phyloP scores from a whole-genome alignment of 2,329 filamentous ascomycete genomes.

The Endoconidiophora laricicola region DNA sequence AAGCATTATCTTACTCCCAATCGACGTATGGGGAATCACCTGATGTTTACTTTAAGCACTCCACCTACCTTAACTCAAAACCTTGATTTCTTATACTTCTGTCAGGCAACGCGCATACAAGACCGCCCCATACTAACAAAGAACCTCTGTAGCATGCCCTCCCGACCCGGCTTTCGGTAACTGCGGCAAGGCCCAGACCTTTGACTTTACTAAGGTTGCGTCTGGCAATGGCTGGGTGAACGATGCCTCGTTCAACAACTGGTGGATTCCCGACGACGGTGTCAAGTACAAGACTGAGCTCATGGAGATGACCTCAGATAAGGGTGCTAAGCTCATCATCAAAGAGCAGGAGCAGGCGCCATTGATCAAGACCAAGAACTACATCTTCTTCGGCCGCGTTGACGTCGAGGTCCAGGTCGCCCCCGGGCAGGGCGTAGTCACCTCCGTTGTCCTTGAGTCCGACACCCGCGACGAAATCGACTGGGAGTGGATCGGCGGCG shows the following conservation, averaged over 20 bases:
- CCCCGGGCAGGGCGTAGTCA: slow-evolving; percentile 58
- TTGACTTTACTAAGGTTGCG: slow-evolving; percentile 48
- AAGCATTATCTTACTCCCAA: neutral
- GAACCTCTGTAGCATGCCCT: slow-evolving; percentile 29
- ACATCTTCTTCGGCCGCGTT: slow-evolving; percentile 72
- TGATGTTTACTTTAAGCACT: neutral
- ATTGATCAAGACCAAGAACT: slow-evolving; percentile 53
- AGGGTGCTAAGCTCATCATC: slow-evolving; percentile 34
- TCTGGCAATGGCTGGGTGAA: slow-evolving; percentile 24
- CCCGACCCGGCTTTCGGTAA: slow-evolving; percentile 45
- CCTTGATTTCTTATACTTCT: neutral
- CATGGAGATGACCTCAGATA: slow-evolving; percentile 16
- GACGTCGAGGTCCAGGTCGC: slow-evolving; percentile 55
- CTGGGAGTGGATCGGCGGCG: slow-evolving; percentile 57
- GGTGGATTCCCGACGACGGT: slow-evolving; percentile 21
- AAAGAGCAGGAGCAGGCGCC: slow-evolving; percentile 36
- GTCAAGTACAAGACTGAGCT: slow-evolving; percentile 17
- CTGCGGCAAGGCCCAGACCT: slow-evolving; percentile 23
- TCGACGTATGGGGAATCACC: neutral
- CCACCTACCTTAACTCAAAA: no score
- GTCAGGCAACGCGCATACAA: neutral
- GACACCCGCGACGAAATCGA: slow-evolving; percentile 61
- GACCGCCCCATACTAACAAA: neutral
- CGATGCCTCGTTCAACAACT: slow-evolving; percentile 15
- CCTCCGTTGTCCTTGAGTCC: slow-evolving; percentile 58